Percentiles rank a stretch among this genome's conserved stretches.
phyloP scores from a whole-genome alignment of 1,284 basidiomycete genomes.

The Inonotus hispidus region DNA sequence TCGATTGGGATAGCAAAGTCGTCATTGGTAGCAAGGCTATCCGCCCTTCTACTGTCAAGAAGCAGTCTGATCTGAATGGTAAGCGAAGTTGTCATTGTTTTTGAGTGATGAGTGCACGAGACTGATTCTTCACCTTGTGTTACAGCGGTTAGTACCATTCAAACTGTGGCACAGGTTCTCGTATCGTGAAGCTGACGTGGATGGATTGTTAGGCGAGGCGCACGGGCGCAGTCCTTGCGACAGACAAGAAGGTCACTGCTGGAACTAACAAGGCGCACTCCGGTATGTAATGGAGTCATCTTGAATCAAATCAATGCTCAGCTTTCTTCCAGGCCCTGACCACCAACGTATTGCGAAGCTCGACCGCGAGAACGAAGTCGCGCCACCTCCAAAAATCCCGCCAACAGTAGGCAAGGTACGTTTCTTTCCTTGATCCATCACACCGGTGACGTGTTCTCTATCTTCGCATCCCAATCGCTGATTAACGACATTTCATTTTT shows the following conservation, averaged over 20 bases:
- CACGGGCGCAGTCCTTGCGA: constrained; percentile 64
- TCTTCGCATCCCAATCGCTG: neutral
- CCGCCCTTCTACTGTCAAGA: constrained; percentile 66
- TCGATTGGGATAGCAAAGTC: constrained; percentile 66
- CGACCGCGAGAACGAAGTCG: constrained; percentile 94
- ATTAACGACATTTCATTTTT: neutral
- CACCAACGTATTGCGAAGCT: constrained; percentile 92
- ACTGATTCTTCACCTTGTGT: neutral
- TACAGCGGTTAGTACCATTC: constrained; percentile 7
- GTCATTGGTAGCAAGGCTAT: constrained; percentile 76
- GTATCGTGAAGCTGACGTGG: neutral
- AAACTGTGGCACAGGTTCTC: neutral
- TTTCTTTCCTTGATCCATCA: constrained; percentile 10
- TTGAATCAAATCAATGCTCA: neutral
- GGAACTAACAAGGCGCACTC: constrained; percentile 70
- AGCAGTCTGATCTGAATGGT: constrained; percentile 70
- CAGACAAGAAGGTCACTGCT: constrained; percentile 67
- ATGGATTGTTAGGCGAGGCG: constrained; percentile 52
- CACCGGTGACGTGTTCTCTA: neutral
- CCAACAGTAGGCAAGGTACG: constrained; percentile 77
- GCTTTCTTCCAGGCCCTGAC: constrained; percentile 62
- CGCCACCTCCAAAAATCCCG: constrained; percentile 84
- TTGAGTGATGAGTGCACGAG: neutral
- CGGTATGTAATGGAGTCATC: constrained; percentile 37
- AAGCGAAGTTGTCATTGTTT: constrained; percentile 25